A percentile compares a stretch with the other conserved stretches of the same genome.
These are phyloP conservation scores for Botryotinia convoluta DNA, from an alignment of 2,329 filamentous ascomycete species.

Conservation along the genomic window DNA sequence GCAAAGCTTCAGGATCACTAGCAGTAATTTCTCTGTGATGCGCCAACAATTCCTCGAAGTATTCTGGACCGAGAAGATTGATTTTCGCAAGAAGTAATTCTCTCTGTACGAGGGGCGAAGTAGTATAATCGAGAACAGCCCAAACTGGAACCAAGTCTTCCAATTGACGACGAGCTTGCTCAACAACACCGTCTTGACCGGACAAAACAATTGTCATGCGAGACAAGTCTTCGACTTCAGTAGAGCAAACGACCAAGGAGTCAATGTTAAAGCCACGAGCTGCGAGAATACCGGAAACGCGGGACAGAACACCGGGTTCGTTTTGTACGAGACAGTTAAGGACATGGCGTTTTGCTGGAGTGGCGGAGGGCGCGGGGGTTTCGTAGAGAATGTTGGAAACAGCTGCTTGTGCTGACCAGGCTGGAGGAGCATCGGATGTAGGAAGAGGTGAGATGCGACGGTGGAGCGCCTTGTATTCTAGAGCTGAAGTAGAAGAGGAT, in stretches of 20 bases:
- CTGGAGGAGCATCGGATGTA: constrained; percentile 68
- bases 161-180: constrained; percentile 91
- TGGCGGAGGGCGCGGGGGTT: constrained; percentile 79
- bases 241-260: constrained; percentile 95
- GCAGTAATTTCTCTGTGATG: constrained; percentile 90
- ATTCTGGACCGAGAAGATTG: constrained; percentile 94
- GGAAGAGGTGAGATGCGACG: constrained; percentile 84
- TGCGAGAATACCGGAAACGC: constrained; percentile 92
- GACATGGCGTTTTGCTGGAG: constrained; percentile 88
- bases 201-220: constrained; percentile 99
- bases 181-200: constrained; percentile 93
- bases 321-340: constrained; percentile 99
- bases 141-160: constrained; percentile 97
- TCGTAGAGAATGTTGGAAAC: constrained; percentile 99
- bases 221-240: constrained; percentile 92
- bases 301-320: constrained; percentile 94
- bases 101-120: constrained; percentile 87
- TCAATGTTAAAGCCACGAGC: constrained; percentile 99
- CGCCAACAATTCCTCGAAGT: constrained; percentile 93
- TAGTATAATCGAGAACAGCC: constrained; percentile 96
- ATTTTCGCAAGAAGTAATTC: constrained; percentile 95
- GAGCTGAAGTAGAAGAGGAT: constrained; percentile 78
- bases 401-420: constrained; percentile 88
- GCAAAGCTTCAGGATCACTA: constrained; percentile 34
- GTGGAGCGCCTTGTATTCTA: constrained; percentile 96